phyloP scores from a whole-genome alignment of 139 green algal species.

The Axilococcus clingmanii region DNA sequence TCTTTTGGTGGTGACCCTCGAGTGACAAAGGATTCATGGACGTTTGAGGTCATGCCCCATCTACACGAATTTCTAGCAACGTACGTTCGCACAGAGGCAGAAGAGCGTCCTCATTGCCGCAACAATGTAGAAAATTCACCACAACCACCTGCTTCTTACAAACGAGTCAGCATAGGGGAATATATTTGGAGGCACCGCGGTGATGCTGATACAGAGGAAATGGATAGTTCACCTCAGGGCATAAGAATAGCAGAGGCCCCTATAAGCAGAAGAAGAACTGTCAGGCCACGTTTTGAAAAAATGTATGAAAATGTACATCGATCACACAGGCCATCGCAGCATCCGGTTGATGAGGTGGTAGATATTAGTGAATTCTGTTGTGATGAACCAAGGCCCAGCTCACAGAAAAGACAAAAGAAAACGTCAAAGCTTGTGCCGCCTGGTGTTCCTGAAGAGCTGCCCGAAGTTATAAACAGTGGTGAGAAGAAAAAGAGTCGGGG shows the following conservation, averaged over 20 bases:
- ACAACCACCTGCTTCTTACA: no score
- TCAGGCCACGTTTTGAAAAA: background rate
- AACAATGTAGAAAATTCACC: background rate
- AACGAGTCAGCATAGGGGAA: no score
- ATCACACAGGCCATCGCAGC: background rate
- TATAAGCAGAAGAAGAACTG: background rate
- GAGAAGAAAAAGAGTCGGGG: no score
- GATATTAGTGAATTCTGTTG: background rate
- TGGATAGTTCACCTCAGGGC: background rate
- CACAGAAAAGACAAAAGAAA: background rate
- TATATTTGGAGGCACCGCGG: no score
- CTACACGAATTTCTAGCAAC: background rate
- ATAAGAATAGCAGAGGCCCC: background rate
- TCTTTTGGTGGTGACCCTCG: constrained; percentile 1
- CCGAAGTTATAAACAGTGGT: background rate
- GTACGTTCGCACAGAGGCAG: background rate
- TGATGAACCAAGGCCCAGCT: background rate
- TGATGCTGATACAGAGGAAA: no score
- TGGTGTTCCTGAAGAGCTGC: background rate
- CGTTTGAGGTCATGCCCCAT: background rate
- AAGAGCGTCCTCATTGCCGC: background rate
- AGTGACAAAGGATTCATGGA: background rate
- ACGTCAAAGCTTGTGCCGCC: background rate
- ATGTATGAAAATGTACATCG: background rate
- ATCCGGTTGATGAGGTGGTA: background rate